Percentiles rank a stretch among this genome's conserved stretches.
phyloP scores from a whole-genome alignment of 23 red algal species.

The Gracilaria gracilis region DNA sequence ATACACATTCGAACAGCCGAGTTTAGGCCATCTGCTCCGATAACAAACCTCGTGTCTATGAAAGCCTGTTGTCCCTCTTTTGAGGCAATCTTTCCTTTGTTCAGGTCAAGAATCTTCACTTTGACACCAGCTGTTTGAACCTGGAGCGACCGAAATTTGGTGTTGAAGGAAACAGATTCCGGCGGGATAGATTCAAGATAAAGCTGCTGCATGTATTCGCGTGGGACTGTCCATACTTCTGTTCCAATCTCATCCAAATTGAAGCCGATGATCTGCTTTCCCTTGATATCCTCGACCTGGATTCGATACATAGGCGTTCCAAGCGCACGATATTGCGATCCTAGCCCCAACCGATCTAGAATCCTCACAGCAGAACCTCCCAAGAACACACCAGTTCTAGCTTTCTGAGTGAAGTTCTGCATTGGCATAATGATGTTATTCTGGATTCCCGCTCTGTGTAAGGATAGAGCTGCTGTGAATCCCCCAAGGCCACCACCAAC shows the following conservation, averaged over 20 bases:
- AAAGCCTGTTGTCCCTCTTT: slow-evolving; percentile 37
- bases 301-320: slow-evolving; percentile 48
- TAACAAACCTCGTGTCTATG: slow-evolving; percentile 52
- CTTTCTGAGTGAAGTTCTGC: slow-evolving; percentile 52
- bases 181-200: slow-evolving; percentile 68
- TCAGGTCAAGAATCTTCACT: slow-evolving; percentile 40
- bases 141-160: slow-evolving; percentile 55
- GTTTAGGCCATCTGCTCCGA: slow-evolving; percentile 64
- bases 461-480: slow-evolving; percentile 64
- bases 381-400: slow-evolving; percentile 52
- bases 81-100: not conserved
- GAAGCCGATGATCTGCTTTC: slow-evolving; percentile 41
- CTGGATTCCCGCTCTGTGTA: slow-evolving; percentile 58
- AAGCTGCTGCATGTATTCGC: slow-evolving; percentile 56
- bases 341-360: slow-evolving; percentile 70
- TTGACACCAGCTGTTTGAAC: slow-evolving; percentile 19
- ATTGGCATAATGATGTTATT: slow-evolving; percentile 58
- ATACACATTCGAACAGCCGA: slow-evolving; percentile 60
- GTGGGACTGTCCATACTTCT: slow-evolving; percentile 67
- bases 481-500: slow-evolving; percentile 67
- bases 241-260: slow-evolving; percentile 44
- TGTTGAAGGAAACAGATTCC: slow-evolving; percentile 55
- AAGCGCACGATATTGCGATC: slow-evolving; percentile 48
- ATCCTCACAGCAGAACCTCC: slow-evolving; percentile 54
- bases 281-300: slow-evolving; percentile 40